phyloP scores from a whole-genome alignment of 139 green algal species.

The Penium margaritaceum region DNA sequence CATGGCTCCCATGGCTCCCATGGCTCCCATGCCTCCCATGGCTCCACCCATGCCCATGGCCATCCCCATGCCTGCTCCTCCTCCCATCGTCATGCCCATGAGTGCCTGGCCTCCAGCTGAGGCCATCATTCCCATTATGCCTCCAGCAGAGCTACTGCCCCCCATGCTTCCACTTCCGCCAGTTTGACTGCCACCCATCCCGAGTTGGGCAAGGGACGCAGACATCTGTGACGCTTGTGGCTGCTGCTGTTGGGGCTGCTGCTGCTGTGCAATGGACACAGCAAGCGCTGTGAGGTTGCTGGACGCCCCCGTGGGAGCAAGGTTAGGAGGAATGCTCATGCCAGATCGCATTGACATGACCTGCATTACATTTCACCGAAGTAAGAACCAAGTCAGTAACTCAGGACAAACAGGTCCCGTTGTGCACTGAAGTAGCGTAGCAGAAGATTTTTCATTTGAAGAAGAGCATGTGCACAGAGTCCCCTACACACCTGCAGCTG shows the following conservation, averaged over 20 bases:
- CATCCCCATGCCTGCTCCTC: background rate
- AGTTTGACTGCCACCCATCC: background rate
- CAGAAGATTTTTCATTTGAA: too few relatives aligned
- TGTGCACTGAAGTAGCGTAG: too few relatives aligned
- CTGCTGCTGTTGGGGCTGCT: too few relatives aligned
- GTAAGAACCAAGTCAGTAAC: too few relatives aligned
- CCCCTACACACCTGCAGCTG: conserved; percentile 46
- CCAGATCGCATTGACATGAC: conserved; percentile 4
- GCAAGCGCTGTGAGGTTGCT: background rate
- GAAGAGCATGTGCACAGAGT: too few relatives aligned
- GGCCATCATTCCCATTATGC: too few relatives aligned
- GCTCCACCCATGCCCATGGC: background rate
- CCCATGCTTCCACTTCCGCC: background rate
- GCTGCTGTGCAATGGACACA: background rate
- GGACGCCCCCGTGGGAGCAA: background rate
- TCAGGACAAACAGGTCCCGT: too few relatives aligned
- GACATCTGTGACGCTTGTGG: too few relatives aligned
- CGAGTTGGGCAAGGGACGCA: background rate
- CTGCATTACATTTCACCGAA: too few relatives aligned
- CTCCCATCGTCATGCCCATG: background rate
- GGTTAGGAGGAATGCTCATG: background rate
- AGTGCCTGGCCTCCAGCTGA: too few relatives aligned
- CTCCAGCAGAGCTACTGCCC: background rate
- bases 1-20: conserved; percentile 6
- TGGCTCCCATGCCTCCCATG: too few relatives aligned